phyloP scores from a whole-genome alignment of 2,329 filamentous ascomycete species.

The Fusarium nematophilum region DNA sequence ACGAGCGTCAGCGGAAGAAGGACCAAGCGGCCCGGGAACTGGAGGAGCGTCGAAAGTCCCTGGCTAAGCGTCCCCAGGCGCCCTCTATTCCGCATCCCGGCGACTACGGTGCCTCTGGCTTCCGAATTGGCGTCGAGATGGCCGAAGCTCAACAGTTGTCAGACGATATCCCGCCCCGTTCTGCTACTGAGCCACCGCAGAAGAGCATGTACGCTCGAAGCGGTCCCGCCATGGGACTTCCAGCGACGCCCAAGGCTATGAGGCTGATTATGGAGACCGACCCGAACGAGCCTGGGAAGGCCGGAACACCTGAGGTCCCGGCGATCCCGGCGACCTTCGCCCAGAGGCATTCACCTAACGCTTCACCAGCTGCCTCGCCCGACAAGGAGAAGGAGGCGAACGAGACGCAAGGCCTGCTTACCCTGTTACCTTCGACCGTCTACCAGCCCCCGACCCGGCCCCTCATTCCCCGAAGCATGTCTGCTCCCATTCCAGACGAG shows the following conservation, averaged over 20 bases:
- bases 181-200: constrained; percentile 72
- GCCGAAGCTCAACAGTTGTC: constrained; percentile 54
- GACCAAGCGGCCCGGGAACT: constrained; percentile 85
- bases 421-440: constrained; percentile 68
- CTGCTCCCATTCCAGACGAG: constrained; percentile 62
- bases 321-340: constrained; percentile 61
- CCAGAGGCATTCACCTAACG: constrained; percentile 55
- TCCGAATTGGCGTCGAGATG: constrained; percentile 53
- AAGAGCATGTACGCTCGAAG: constrained; percentile 62
- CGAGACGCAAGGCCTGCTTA: constrained; percentile 48
- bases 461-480: constrained; percentile 70
- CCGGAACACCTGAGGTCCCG: constrained; percentile 65
- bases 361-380: constrained; percentile 52
- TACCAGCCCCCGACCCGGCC: constrained; percentile 66
- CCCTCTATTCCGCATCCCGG: constrained; percentile 83
- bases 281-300: constrained; percentile 51
- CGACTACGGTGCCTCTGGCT: constrained; percentile 52
- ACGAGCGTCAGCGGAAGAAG: constrained; percentile 74
- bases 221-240: constrained; percentile 77
- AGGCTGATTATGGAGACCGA: constrained; percentile 77
- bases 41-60: constrained; percentile 86
- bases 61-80: constrained; percentile 82
- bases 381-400: constrained; percentile 40
- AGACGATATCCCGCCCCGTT: constrained; percentile 64
- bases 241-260: constrained; percentile 93